phyloP scores from a whole-genome alignment of 129 eudicot species.

The Gnaphalium uliginosum region DNA sequence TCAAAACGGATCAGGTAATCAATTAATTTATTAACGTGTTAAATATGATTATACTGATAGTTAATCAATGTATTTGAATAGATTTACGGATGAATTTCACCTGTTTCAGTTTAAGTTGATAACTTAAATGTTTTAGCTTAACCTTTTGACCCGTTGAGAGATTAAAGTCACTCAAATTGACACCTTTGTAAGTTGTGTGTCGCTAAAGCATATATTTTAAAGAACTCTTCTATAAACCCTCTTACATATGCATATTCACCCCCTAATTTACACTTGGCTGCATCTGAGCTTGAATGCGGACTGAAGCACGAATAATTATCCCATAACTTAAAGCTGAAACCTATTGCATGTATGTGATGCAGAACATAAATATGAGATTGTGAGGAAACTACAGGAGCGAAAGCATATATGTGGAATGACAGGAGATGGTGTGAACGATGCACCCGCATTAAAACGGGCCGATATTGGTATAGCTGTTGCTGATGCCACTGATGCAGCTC shows the following conservation, averaged over 20 bases:
- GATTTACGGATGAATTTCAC: neutral
- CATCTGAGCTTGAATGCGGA: neutral
- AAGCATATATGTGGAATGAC: slow-evolving; percentile 91
- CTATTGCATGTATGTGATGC: slow-evolving; percentile 15
- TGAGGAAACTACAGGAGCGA: slow-evolving; percentile 82
- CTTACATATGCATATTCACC: neutral
- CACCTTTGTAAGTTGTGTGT: neutral
- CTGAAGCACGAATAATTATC: neutral
- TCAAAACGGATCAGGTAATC: neutral
- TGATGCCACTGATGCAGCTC: slow-evolving; percentile 93
- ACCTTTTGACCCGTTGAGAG: neutral
- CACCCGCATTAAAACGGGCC: slow-evolving; percentile 84
- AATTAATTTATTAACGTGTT: neutral
- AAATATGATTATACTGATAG: neutral
- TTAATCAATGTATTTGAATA: no score
- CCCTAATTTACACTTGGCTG: neutral
- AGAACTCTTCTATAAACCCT: no score
- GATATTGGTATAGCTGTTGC: slow-evolving; percentile 95
- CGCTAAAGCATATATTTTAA: no score
- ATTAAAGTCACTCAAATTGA: neutral
- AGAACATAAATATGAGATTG: slow-evolving; percentile 94
- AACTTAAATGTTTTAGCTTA: neutral
- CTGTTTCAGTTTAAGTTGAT: neutral
- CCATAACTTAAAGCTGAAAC: neutral
- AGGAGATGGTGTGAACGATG: slow-evolving; percentile 94